Evolutionary conservation across 2,329 filamentous ascomycete species (phyloP).

Genomic region (Plectosphaerella plurivora): DNA sequence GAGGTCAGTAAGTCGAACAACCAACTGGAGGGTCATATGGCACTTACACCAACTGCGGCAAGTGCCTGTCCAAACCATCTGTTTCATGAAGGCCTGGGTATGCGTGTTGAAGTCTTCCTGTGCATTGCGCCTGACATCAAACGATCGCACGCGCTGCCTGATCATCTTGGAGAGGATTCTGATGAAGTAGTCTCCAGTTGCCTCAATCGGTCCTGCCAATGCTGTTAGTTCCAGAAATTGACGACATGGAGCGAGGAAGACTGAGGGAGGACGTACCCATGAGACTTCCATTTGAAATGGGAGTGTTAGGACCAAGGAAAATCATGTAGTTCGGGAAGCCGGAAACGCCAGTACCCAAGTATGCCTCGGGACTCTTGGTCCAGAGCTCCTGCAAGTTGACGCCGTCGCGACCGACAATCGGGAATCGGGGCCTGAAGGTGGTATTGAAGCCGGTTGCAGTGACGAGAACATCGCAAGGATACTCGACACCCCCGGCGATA

Average conservation of each 20-base stretch:
- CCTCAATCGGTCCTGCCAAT: conserved; percentile 16
- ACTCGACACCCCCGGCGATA: conserved; percentile 13
- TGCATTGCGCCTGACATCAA: conserved; percentile 20
- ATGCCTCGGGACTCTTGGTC: conserved; percentile 18
- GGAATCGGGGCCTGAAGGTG: conserved; percentile 15
- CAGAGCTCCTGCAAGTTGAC: conserved; percentile 14
- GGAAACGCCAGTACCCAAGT: conserved; percentile 23
- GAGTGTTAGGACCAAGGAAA: conserved; percentile 23
- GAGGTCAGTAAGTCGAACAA: too few species aligned
- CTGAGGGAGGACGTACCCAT: conserved; percentile 11
- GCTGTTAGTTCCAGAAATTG: background rate
- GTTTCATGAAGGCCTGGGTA: conserved; percentile 34
- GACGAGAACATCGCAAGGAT: conserved; percentile 13
- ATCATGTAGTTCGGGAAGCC: conserved; percentile 22
- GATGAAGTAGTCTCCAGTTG: conserved; percentile 20
- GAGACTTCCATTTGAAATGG: conserved; percentile 18
- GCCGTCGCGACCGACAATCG: conserved; percentile 13
- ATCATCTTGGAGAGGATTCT: conserved; percentile 17
- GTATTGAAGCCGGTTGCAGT: conserved; percentile 17
- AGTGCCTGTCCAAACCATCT: conserved; percentile 15
- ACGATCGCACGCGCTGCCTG: conserved; percentile 13
- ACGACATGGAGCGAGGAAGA: background rate
- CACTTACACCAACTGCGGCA: background rate
- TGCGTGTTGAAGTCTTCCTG: conserved; percentile 40
- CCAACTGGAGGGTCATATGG: background rate